Percentiles rank a stretch among this genome's conserved stretches.
Evolutionary conservation across 306 rosid species (phyloP).

Genomic region (Vicia faba): DNA sequence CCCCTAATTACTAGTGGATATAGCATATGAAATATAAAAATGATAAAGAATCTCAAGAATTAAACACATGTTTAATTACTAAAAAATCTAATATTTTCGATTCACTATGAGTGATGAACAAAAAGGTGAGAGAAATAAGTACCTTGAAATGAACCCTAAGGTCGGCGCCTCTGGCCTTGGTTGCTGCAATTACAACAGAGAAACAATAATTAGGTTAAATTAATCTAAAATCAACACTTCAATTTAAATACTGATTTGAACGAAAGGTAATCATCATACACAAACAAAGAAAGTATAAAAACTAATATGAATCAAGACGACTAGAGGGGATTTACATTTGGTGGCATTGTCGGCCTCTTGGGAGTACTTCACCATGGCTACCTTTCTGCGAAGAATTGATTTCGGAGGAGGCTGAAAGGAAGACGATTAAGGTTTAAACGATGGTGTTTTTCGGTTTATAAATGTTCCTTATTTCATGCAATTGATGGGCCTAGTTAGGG

Average conservation of each 20-base stretch:
- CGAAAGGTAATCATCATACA: background rate
- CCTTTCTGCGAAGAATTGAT: too few species aligned
- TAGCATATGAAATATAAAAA: background rate
- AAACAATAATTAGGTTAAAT: conserved; percentile 30
- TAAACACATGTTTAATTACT: background rate
- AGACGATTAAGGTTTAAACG: too few species aligned
- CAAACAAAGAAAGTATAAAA: too few species aligned
- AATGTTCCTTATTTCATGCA: too few species aligned
- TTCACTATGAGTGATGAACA: background rate
- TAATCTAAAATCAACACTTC: background rate
- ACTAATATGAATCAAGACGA: background rate
- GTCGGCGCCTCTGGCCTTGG: conserved; percentile 94
- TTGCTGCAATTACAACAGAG: conserved; percentile 52
- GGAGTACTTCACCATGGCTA: conserved; percentile 79
- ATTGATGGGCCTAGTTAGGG: too few species aligned
- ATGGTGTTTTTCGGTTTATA: too few species aligned
- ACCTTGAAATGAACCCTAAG: conserved; percentile 98
- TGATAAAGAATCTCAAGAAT: too few species aligned
- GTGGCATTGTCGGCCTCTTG: conserved; percentile 89
- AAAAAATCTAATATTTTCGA: background rate
- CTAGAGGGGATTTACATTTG: conserved; percentile 53
- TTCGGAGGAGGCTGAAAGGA: too few species aligned
- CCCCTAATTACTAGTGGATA: too few species aligned
- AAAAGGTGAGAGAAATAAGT: background rate
- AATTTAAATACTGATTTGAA: background rate